phyloP scores from a whole-genome alignment of 345 rosid genomes.

The Durio zibethinus region DNA sequence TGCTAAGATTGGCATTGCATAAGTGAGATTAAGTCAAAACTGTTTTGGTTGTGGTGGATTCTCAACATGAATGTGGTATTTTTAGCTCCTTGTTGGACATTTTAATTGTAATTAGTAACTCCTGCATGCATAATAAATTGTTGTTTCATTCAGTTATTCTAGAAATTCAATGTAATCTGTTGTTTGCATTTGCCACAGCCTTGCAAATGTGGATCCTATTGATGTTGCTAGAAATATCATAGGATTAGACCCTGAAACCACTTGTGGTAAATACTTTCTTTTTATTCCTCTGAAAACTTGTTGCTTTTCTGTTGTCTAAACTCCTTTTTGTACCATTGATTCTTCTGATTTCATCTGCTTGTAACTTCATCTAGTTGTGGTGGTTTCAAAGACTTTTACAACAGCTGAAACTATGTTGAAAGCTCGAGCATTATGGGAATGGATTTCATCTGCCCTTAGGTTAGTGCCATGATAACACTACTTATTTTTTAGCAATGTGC shows the following conservation, averaged over 20 bases:
- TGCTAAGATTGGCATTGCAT: too few relatives aligned
- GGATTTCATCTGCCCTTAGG: slow-evolving; percentile 95
- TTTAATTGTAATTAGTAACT: neutral
- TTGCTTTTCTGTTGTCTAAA: neutral
- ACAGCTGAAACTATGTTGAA: slow-evolving; percentile 99
- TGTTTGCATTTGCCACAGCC: slow-evolving; percentile 47
- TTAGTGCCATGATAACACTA: slow-evolving; percentile 32
- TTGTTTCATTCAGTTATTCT: neutral
- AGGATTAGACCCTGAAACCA: slow-evolving; percentile 89
- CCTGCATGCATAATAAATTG: neutral
- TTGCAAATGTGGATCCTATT: slow-evolving; percentile 96
- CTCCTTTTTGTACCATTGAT: neutral
- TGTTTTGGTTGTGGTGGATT: too few relatives aligned
- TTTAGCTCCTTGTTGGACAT: neutral
- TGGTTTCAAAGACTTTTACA: slow-evolving; percentile 95
- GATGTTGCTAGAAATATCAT: slow-evolving; percentile 79
- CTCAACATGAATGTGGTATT: neutral
- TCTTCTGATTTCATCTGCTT: slow-evolving; percentile 15
- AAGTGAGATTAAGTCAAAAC: too few relatives aligned
- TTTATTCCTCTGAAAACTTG: neutral
- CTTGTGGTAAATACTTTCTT: slow-evolving; percentile 52
- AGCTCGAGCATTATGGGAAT: slow-evolving; percentile 92
- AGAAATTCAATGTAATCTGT: slow-evolving; percentile 14
- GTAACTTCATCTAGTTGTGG: slow-evolving; percentile 58
- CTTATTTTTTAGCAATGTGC: neutral